These are phyloP conservation scores for Stentor coeruleus DNA, from an alignment of 73 alveolate species.

Conservation along the genomic window DNA sequence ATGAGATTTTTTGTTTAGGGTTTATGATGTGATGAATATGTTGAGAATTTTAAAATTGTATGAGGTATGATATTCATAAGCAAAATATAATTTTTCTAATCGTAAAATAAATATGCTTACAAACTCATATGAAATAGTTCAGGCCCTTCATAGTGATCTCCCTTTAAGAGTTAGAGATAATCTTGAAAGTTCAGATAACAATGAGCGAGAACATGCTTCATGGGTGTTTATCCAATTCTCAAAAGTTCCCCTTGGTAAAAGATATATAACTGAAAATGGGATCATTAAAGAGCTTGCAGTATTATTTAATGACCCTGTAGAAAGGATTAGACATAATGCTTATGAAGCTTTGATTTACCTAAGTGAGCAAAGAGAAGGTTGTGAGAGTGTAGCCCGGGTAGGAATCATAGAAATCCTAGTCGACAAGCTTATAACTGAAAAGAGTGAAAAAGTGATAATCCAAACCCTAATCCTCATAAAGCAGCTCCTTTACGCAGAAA, in stretches of 20 bases:
- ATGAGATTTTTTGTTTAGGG: too few species aligned
- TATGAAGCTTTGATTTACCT: slow-evolving; percentile 43
- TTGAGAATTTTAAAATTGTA: too few species aligned
- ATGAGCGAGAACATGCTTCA: not conserved
- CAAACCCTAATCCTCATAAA: slow-evolving; percentile 50
- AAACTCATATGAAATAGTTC: not conserved
- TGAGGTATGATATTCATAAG: too few species aligned
- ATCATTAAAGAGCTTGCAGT: slow-evolving; percentile 8
- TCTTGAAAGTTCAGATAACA: not conserved
- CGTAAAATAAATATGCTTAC: slow-evolving; percentile 12
- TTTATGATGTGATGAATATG: too few species aligned
- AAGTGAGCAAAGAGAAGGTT: slow-evolving; percentile 43
- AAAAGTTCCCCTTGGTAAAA: not conserved
- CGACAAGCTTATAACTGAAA: slow-evolving; percentile 57
- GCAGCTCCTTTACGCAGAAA: slow-evolving; percentile 56
- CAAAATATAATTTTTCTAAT: too few species aligned
- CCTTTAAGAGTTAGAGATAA: not conserved
- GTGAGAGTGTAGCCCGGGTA: slow-evolving; percentile 44
- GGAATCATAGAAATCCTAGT: slow-evolving; percentile 55
- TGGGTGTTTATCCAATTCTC: slow-evolving; percentile 19
- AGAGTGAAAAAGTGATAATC: slow-evolving; percentile 51
- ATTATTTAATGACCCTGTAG: slow-evolving; percentile 52
- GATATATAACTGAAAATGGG: not conserved
- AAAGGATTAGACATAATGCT: slow-evolving; percentile 52
- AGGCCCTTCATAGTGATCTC: not conserved